Evolutionary conservation across 2,329 filamentous ascomycete species (phyloP).

Genomic region (Pyrenophora teres): DNA sequence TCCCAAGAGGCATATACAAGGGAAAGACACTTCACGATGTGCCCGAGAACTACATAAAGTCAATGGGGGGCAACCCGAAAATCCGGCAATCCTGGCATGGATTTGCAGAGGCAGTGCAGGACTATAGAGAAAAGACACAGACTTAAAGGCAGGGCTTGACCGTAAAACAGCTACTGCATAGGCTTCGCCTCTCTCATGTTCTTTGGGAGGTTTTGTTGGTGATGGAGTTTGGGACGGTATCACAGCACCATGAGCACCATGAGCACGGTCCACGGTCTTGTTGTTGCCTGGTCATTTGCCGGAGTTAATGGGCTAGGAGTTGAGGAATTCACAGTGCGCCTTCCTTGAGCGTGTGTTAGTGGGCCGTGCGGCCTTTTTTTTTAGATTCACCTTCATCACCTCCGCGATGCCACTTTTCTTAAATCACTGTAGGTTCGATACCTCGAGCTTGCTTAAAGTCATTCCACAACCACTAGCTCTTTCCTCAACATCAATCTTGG

Average conservation of each 20-base stretch:
- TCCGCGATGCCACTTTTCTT: neutral
- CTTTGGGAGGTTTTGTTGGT: too few relatives aligned
- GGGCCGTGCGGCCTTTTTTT: slow-evolving; percentile 1
- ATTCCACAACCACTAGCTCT: too few relatives aligned
- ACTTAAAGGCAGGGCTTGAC: slow-evolving; percentile 17
- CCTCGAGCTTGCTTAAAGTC: too few relatives aligned
- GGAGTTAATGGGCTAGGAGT: too few relatives aligned
- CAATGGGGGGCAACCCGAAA: slow-evolving; percentile 24
- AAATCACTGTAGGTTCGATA: neutral
- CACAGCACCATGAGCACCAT: too few relatives aligned
- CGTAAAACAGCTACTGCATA: neutral
- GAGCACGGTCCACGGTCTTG: too few relatives aligned
- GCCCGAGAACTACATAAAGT: slow-evolving; percentile 25
- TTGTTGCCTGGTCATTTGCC: too few relatives aligned
- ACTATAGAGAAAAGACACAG: slow-evolving; percentile 20
- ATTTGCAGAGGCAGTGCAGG: slow-evolving; percentile 21
- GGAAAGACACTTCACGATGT: slow-evolving; percentile 24
- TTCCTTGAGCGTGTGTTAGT: slow-evolving; percentile 1
- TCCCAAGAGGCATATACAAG: slow-evolving; percentile 12
- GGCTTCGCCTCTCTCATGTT: too few relatives aligned
- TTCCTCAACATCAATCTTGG: too few relatives aligned
- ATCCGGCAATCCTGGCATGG: slow-evolving; percentile 26
- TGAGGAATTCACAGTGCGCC: neutral
- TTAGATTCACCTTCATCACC: neutral
- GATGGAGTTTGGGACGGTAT: too few relatives aligned